Conservation (phyloP, 2,329 filamentous ascomycete genomes). For the Ascochyta clinopodiicola region DNA sequence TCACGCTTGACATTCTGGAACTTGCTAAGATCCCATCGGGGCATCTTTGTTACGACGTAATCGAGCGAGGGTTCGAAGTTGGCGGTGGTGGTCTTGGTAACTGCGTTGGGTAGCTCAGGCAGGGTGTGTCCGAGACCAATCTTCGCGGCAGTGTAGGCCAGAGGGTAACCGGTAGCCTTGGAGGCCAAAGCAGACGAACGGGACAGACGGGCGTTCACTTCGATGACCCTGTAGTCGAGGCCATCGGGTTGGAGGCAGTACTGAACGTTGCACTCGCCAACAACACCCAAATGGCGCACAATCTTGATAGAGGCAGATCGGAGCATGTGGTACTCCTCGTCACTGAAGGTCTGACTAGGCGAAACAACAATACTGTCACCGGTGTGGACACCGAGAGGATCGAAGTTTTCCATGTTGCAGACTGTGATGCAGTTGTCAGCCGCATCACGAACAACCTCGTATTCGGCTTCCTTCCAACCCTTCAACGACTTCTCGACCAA, state of each 20-base stretch:
- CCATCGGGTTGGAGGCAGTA: slow-evolving; percentile 97
- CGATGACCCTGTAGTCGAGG: slow-evolving; percentile 97
- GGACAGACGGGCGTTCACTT: slow-evolving; percentile 98
- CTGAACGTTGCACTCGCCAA: slow-evolving; percentile 98
- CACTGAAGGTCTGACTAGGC: slow-evolving; percentile 93
- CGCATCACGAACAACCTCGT: slow-evolving; percentile 96
- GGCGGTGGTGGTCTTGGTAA: slow-evolving; percentile 97
- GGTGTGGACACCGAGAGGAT: slow-evolving; percentile 95
- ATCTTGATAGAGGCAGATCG: slow-evolving; percentile 98
- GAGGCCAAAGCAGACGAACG: slow-evolving; percentile 96
- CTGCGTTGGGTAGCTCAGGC: slow-evolving; percentile 94
- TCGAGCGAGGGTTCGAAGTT: slow-evolving; percentile 98
- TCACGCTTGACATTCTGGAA: slow-evolving; percentile 99
- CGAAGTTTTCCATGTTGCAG: slow-evolving; percentile 99
- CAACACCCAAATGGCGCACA: slow-evolving; percentile 92
- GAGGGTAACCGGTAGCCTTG: slow-evolving; percentile 96
- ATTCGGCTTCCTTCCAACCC: slow-evolving; percentile 99
- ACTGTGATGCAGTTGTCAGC: slow-evolving; percentile 99
- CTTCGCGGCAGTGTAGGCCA: slow-evolving; percentile 97
- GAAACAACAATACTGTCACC: slow-evolving; percentile 99
- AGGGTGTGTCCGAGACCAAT: slow-evolving; percentile 95
- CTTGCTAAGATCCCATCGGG: slow-evolving; percentile 97
- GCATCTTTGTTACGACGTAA: slow-evolving; percentile 98
- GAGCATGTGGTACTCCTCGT: slow-evolving; percentile 99
- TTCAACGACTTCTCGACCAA: slow-evolving; percentile 98